Base-by-base conservation (phyloP, 2,329 filamentous ascomycete genomes). In the Rhexocercosporidium sp. region DNA sequence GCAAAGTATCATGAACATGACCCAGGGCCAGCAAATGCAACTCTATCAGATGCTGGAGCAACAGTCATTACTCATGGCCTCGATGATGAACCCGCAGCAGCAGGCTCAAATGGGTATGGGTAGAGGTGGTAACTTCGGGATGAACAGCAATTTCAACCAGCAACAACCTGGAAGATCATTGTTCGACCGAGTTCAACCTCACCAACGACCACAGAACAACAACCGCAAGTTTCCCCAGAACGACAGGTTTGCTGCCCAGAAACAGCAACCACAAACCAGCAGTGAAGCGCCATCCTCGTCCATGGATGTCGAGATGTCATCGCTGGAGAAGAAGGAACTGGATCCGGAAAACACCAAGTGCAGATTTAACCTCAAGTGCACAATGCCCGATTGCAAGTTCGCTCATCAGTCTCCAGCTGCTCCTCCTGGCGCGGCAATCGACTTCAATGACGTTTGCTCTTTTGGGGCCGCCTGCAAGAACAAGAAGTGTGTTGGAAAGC, bases 381-480 rank as follows among this genome's bases (percentile, higher is more conserved):
- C 91, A 46, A 96, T 96, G 80, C 89, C 88, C 73, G 92, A 96
- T 69, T 99, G 96, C 82, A 91, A 90, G 72, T 99, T 93, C 78
- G 96, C 93, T 20, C 96, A 99, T 76, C 95, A 97, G 81, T 97
- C 94, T 18, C 94, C 96, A 1, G 94, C 92, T 1, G 94, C 95
- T 37, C 91, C 93, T 3, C 90, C 91, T 1, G 92, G 91, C 31
- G 87, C 86, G 1, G 85, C 89, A 0, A 84, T 98, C 66, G 96
- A 98, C 78, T 85, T 94, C 72, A 87, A 85, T 66, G 93, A 97
- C 75, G 84, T 86, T 20, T 99, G 96, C 82, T 86, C 86, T 20
- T 98, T 92, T 74, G 95, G 94, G 22, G 93, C 89, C 1, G 94
- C 94, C 9, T 99, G 96, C 88, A 97, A 96, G 82, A 99, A 98